A percentile compares a stretch with the other conserved stretches of the same genome.
phyloP scores from a whole-genome alignment of 805 yeast species.

The Myxozyma mucilagina region DNA sequence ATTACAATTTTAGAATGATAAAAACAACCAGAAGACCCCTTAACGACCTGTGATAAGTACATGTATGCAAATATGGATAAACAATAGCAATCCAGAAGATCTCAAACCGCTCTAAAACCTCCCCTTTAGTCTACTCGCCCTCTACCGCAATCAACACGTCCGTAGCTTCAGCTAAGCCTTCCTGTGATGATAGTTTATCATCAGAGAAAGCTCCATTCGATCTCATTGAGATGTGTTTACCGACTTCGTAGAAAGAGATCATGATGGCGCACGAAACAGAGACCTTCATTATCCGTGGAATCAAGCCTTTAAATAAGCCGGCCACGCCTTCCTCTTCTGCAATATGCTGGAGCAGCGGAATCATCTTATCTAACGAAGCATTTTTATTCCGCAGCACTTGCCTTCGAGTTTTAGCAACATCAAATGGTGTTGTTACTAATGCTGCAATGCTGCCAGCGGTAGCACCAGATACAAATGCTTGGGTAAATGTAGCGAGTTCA shows the following conservation, averaged over 20 bases:
- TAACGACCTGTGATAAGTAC: background rate
- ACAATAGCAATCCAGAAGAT: background rate
- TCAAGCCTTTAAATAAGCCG: slow-evolving; percentile 83
- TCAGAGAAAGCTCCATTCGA: background rate
- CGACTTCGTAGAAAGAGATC: slow-evolving; percentile 92
- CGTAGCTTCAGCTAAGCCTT: background rate
- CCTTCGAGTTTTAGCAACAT: slow-evolving; percentile 91
- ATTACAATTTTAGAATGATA: background rate
- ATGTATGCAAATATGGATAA: background rate
- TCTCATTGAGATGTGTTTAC: slow-evolving; percentile 56
- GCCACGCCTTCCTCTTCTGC: slow-evolving; percentile 70
- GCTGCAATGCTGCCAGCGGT: slow-evolving; percentile 85
- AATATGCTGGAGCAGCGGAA: slow-evolving; percentile 63
- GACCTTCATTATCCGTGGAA: slow-evolving; percentile 83
- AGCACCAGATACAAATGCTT: slow-evolving; percentile 73
- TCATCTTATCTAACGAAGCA: slow-evolving; percentile 50
- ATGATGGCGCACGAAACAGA: slow-evolving; percentile 98
- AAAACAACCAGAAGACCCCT: background rate
- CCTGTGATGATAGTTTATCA: background rate
- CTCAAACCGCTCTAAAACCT: background rate
- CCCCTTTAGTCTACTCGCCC: background rate
- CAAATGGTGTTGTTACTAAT: slow-evolving; percentile 87
- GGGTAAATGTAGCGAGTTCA: slow-evolving; percentile 38
- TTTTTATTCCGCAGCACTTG: slow-evolving; percentile 52
- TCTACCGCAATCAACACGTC: slow-evolving; percentile 2